A percentile compares a stretch with the other conserved stretches of the same genome.
These are phyloP conservation scores for Tetrapyrgos nigripes DNA, from an alignment of 1,284 basidiomycete species.

Conservation along the genomic window DNA sequence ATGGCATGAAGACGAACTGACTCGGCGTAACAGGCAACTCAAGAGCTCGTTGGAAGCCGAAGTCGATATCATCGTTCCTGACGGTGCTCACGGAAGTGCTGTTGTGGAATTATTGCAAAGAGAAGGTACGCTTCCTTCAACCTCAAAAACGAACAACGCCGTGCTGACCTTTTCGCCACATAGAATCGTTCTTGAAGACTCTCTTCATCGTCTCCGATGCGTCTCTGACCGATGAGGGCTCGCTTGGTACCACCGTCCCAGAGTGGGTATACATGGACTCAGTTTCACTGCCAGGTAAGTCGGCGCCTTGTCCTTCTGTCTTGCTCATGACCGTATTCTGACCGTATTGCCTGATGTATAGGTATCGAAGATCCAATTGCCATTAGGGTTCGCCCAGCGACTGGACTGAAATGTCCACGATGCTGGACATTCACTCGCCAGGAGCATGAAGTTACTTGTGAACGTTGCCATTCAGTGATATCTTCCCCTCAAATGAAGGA, in stretches of 20 bases:
- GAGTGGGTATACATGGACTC: slow-evolving; percentile 57
- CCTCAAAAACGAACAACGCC: not conserved
- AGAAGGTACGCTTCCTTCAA: slow-evolving; percentile 48
- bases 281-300: slow-evolving; percentile 50
- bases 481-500: no score
- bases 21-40: slow-evolving; percentile 54
- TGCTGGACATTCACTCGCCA: slow-evolving; percentile 77
- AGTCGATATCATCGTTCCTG: slow-evolving; percentile 58
- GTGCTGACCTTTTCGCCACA: slow-evolving; percentile 8
- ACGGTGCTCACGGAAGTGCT: slow-evolving; percentile 26
- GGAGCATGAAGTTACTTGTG: slow-evolving; percentile 58
- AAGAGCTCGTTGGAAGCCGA: slow-evolving; percentile 78
- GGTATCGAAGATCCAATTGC: slow-evolving; percentile 43
- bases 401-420: slow-evolving; percentile 70
- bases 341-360: slow-evolving; percentile 17
- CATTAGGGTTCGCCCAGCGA: slow-evolving; percentile 61
- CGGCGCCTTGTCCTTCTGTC: not conserved
- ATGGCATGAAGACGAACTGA: slow-evolving; percentile 1
- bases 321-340: slow-evolving; percentile 5
- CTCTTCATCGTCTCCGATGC: slow-evolving; percentile 83
- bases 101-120: slow-evolving; percentile 48
- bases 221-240: slow-evolving; percentile 48
- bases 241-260: slow-evolving; percentile 41
- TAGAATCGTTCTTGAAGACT: slow-evolving; percentile 69
- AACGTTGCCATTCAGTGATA: slow-evolving; percentile 55